These are phyloP conservation scores for Cupressus sempervirens DNA, from an alignment of 75 land plant genomes.

Conservation along the genomic window DNA sequence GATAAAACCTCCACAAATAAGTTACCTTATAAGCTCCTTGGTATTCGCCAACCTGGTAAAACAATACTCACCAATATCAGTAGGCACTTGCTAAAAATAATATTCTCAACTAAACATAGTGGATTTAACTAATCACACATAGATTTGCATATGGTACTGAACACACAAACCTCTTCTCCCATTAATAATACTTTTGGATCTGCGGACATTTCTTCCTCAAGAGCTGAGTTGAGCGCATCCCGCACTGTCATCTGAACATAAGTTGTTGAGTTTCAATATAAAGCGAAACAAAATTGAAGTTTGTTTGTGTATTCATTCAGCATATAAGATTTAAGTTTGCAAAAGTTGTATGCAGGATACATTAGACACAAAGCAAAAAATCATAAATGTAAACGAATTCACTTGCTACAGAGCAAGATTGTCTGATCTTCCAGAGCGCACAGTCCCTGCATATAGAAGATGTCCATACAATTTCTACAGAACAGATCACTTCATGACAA, in stretches of 20 bases:
- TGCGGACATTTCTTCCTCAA: slow-evolving; percentile 89
- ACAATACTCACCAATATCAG: slow-evolving; percentile 4
- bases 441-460: background rate
- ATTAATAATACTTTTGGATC: slow-evolving; percentile 78
- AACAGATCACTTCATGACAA: background rate
- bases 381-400: background rate
- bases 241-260: slow-evolving; percentile 68
- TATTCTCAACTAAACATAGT: background rate
- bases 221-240: slow-evolving; percentile 81
- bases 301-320: background rate
- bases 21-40: slow-evolving; percentile 96
- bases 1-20: background rate
- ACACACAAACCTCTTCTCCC: slow-evolving; percentile 77
- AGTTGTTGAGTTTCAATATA: background rate
- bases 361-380: background rate
- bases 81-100: slow-evolving; percentile 2
- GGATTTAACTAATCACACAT: background rate
- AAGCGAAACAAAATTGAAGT: background rate
- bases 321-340: background rate
- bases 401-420: background rate
- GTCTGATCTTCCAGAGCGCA: background rate
- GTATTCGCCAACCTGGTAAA: slow-evolving; percentile 83
- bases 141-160: background rate
- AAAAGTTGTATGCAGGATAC: background rate
- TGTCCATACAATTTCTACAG: background rate